A percentile compares a stretch with the other conserved stretches of the same genome.
Evolutionary conservation across 495 filamentous ascomycete species (phyloP).

Genomic region (Aspergillus funiculosus): DNA sequence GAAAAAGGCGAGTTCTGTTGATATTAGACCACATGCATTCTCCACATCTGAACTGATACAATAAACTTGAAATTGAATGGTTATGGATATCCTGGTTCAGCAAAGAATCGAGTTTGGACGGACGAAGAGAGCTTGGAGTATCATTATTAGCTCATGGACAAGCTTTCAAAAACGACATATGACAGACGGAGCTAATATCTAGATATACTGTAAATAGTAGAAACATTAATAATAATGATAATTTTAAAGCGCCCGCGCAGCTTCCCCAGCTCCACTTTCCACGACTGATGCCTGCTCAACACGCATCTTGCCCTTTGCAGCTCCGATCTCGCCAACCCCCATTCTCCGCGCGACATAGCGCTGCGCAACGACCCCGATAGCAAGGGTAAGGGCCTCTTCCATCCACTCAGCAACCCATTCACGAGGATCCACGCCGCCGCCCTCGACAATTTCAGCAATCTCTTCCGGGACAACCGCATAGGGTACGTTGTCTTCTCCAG

Average conservation of each 20-base stretch:
- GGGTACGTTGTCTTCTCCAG: conserved; percentile 31
- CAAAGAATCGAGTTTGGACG: not conserved
- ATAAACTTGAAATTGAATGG: no score
- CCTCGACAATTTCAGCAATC: conserved; percentile 81
- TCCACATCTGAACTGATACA: no score
- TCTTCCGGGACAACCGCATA: conserved; percentile 61
- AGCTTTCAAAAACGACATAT: not conserved
- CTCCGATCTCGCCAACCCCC: conserved; percentile 82
- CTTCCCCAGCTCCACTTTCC: conserved; percentile 73
- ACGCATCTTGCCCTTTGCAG: conserved; percentile 68
- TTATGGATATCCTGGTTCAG: no score
- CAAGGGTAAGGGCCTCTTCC: conserved; percentile 77
- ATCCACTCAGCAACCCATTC: conserved; percentile 99
- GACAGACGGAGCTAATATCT: not conserved
- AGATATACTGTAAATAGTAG: conserved; percentile 11
- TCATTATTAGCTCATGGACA: conserved; percentile 11
- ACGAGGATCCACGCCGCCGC: conserved; percentile 84
- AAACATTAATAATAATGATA: conserved; percentile 3
- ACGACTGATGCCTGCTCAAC: conserved; percentile 63
- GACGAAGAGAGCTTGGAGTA: not conserved
- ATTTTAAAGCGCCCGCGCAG: conserved; percentile 59
- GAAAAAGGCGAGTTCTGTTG: no score
- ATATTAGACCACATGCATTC: no score
- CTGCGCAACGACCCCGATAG: conserved; percentile 85
- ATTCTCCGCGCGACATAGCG: conserved; percentile 90